Evolutionary conservation across 2,329 filamentous ascomycete genomes (phyloP).

Genomic region (Aspergillus eucalypticola): DNA sequence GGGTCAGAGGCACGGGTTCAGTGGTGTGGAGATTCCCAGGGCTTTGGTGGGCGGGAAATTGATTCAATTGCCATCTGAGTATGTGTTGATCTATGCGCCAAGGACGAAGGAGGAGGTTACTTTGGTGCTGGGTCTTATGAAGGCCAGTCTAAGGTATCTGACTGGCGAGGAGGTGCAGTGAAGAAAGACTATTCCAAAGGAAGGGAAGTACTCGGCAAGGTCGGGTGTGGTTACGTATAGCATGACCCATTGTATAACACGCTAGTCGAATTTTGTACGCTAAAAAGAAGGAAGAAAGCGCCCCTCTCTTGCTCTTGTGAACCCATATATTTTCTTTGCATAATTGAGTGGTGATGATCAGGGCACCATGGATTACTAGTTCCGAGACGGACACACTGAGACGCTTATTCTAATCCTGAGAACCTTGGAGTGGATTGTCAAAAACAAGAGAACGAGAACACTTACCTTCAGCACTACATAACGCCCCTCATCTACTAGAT

Average conservation of each 20-base stretch:
- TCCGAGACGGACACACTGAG: too few species aligned
- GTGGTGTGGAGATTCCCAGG: slow-evolving; percentile 61
- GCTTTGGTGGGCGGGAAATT: slow-evolving; percentile 48
- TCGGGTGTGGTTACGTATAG: background rate
- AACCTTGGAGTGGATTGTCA: too few species aligned
- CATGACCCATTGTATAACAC: background rate
- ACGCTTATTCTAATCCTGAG: too few species aligned
- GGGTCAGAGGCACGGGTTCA: slow-evolving; percentile 65
- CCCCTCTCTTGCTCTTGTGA: background rate
- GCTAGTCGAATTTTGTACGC: background rate
- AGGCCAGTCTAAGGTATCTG: slow-evolving; percentile 35
- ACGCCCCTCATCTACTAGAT: too few species aligned
- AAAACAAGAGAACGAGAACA: too few species aligned
- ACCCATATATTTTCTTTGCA: background rate
- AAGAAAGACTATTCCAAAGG: slow-evolving; percentile 7
- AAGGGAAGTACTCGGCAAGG: background rate
- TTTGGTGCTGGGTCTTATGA: slow-evolving; percentile 33
- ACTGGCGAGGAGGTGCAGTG: slow-evolving; percentile 26
- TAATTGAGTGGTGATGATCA: background rate
- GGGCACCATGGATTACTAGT: too few species aligned
- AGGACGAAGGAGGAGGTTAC: slow-evolving; percentile 34
- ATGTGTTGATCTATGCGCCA: slow-evolving; percentile 39
- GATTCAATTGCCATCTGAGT: slow-evolving; percentile 27
- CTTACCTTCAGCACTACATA: too few species aligned
- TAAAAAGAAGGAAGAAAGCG: background rate